phyloP scores from a whole-genome alignment of 2,329 filamentous ascomycete genomes.

The Sordariomycetes sp. region DNA sequence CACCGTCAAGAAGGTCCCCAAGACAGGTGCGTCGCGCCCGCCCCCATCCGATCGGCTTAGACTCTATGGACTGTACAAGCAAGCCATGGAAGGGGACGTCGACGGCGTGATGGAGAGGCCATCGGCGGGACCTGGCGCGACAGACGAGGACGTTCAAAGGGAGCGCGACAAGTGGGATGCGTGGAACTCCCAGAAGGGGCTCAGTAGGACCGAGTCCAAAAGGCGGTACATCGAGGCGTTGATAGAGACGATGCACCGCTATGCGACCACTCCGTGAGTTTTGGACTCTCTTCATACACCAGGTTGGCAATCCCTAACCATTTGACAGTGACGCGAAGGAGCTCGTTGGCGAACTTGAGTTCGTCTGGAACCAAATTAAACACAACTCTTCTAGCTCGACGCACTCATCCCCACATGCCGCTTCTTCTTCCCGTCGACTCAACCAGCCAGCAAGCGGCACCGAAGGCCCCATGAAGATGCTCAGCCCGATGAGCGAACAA shows the following conservation, averaged over 20 bases:
- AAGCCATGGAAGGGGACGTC: conserved; percentile 97
- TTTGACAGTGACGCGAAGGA: conserved; percentile 63
- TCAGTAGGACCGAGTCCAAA: conserved; percentile 88
- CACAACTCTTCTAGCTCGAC: conserved; percentile 65
- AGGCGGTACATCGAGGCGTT: conserved; percentile 86
- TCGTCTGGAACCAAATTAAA: conserved; percentile 98
- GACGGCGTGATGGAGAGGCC: conserved; percentile 89
- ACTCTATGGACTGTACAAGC: conserved; percentile 97
- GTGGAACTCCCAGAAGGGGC: conserved; percentile 79
- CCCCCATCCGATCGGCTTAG: conserved; percentile 77
- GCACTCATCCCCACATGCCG: conserved; percentile 42
- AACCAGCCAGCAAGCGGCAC: conserved; percentile 37
- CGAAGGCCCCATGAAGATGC: conserved; percentile 54
- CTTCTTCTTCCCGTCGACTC: conserved; percentile 27
- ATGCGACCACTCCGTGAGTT: conserved; percentile 73
- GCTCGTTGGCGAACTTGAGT: conserved; percentile 90
- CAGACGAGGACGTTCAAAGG: conserved; percentile 44
- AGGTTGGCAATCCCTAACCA: conserved; percentile 1
- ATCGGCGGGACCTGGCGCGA: conserved; percentile 33
- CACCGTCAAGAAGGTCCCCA: conserved; percentile 94
- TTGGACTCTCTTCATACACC: background rate
- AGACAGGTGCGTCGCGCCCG: conserved; percentile 82
- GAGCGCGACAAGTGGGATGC: conserved; percentile 79
- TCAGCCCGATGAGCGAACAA: conserved; percentile 80
- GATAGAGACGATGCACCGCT: conserved; percentile 94